Conservation (phyloP, 148 eudicot genomes). For the Agrostemma githago region DNA sequence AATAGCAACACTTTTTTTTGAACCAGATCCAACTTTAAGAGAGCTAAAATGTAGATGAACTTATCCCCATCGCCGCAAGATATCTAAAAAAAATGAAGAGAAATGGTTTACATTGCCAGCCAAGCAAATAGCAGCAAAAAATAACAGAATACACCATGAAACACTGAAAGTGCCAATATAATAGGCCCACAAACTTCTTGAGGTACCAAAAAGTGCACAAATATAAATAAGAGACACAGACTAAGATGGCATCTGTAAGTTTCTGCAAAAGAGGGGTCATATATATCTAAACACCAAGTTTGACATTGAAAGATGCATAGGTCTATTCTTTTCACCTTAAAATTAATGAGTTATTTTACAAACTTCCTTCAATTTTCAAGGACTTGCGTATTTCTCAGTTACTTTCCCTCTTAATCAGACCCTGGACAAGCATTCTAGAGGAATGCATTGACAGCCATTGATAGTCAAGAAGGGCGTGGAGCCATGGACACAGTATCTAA, state of each 20-base stretch:
- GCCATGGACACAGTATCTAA: not conserved
- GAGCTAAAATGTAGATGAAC: conserved; percentile 71
- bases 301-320: not conserved
- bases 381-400: not conserved
- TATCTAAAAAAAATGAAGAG: conserved; percentile 42
- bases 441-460: not conserved
- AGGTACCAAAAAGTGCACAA: not conserved
- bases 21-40: conserved; percentile 82
- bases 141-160: not conserved
- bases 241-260: not conserved
- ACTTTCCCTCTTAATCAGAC: not conserved
- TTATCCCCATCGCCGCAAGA: conserved; percentile 83
- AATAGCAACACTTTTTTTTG: conserved; percentile 83
- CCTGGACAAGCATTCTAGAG: not conserved
- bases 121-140: not conserved
- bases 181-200: not conserved
- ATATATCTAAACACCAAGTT: not conserved
- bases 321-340: not conserved
- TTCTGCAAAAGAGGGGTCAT: not conserved
- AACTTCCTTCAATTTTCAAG: not conserved
- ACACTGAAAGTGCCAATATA: not conserved
- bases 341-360: not conserved
- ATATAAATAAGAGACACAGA: not conserved
- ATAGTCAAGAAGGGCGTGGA: not conserved
- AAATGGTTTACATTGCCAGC: not conserved